These are phyloP conservation scores for Heimioporus retisporus DNA, from an alignment of 1,284 basidiomycete species.

Conservation along the genomic window DNA sequence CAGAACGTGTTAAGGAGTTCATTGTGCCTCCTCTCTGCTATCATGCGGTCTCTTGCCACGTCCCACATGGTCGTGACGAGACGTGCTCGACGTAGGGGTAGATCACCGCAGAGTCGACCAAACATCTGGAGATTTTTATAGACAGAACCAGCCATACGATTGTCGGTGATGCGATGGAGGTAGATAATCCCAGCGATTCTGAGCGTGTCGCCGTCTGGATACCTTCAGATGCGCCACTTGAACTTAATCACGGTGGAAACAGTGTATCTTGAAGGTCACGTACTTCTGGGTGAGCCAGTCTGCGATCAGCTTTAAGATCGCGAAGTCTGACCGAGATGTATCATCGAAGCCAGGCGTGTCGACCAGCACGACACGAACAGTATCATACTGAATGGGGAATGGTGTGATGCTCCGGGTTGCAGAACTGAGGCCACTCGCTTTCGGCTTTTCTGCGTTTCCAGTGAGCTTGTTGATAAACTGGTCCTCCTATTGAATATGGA, in stretches of 20 bases:
- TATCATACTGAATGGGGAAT: background rate
- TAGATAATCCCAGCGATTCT: constrained; percentile 57
- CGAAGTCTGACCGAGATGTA: constrained; percentile 32
- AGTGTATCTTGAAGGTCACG: background rate
- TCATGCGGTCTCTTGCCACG: constrained; percentile 16
- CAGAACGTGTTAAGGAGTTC: constrained; percentile 39
- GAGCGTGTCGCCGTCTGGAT: constrained; percentile 16
- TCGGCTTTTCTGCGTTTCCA: background rate
- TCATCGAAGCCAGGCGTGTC: constrained; percentile 42
- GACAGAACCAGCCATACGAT: constrained; percentile 56
- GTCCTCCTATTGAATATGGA: background rate
- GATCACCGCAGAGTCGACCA: constrained; percentile 37
- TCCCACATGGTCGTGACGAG: constrained; percentile 55
- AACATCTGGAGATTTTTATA: constrained; percentile 57
- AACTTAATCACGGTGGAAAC: background rate
- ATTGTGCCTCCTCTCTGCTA: constrained; percentile 29
- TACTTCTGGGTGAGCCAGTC: constrained; percentile 36
- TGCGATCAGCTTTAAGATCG: constrained; percentile 36
- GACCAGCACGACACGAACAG: constrained; percentile 29
- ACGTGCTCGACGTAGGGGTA: constrained; percentile 37
- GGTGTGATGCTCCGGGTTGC: constrained; percentile 22
- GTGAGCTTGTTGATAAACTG: constrained; percentile 33
- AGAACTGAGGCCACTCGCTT: constrained; percentile 16
- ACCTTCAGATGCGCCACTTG: constrained; percentile 14
- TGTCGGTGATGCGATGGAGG: constrained; percentile 60